These are phyloP conservation scores for Hura crepitans DNA, from an alignment of 441 rosid genomes.

Conservation along the genomic window DNA sequence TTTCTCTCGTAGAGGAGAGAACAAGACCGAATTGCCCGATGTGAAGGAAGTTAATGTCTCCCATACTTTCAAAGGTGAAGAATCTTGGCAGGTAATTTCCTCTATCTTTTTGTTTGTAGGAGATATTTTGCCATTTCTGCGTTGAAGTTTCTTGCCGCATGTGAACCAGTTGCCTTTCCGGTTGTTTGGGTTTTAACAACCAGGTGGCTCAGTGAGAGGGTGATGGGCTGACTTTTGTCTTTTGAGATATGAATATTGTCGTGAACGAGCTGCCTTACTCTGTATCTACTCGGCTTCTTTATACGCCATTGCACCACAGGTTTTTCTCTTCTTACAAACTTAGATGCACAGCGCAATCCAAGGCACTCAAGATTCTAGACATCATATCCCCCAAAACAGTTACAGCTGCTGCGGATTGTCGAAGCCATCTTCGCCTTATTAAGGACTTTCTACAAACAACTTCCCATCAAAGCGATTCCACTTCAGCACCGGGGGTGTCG, in stretches of 20 bases:
- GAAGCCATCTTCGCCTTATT: constrained; percentile 51
- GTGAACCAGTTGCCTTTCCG: too few species aligned
- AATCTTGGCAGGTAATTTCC: constrained; percentile 54
- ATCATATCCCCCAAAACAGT: constrained; percentile 36
- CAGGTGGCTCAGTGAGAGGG: background rate
- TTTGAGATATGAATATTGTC: constrained; percentile 29
- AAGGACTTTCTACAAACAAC: constrained; percentile 45
- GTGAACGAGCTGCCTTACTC: background rate
- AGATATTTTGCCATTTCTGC: background rate
- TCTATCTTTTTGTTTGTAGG: too few species aligned
- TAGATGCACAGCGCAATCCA: constrained; percentile 21
- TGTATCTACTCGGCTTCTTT: background rate
- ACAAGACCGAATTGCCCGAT: constrained; percentile 57
- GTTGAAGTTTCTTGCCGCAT: background rate
- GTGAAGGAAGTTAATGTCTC: constrained; percentile 41
- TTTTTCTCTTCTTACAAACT: constrained; percentile 33
- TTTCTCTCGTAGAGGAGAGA: constrained; percentile 73
- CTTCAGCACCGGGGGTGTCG: constrained; percentile 5
- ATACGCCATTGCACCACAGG: constrained; percentile 17
- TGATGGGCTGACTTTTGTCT: constrained; percentile 2
- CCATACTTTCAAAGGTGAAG: constrained; percentile 64
- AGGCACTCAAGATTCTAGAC: constrained; percentile 48
- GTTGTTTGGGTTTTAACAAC: too few species aligned
- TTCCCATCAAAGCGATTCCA: constrained; percentile 20
- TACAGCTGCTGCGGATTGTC: constrained; percentile 10